phyloP scores from a whole-genome alignment of 192 early-diverging fungal genomes.

The Phlyctochytrium bullatum region DNA sequence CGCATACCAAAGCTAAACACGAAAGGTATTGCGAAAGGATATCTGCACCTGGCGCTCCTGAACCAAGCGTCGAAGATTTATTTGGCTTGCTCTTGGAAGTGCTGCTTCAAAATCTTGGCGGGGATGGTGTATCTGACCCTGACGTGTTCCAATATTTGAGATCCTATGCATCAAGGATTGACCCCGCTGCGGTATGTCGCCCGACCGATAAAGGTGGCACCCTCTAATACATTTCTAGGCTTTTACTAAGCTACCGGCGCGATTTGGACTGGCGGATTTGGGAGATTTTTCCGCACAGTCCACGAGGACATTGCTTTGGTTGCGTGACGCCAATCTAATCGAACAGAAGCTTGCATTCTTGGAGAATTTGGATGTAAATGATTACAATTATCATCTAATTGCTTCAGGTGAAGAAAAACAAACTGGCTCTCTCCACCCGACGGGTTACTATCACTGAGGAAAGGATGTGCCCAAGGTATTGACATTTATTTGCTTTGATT shows the following conservation, averaged over 20 bases:
- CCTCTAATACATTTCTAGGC: too few species aligned
- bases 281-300: neutral
- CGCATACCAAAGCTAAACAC: neutral
- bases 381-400: too few species aligned
- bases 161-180: too few species aligned
- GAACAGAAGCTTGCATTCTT: too few species aligned
- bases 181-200: too few species aligned
- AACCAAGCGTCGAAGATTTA: neutral
- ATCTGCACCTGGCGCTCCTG: neutral
- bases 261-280: neutral
- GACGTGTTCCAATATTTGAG: neutral
- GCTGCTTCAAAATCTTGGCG: neutral
- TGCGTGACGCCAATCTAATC: too few species aligned
- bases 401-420: constrained; percentile 64
- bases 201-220: too few species aligned
- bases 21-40: neutral
- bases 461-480: constrained; percentile 69
- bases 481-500: too few species aligned
- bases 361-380: too few species aligned
- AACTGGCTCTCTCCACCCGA: constrained; percentile 55
- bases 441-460: constrained; percentile 72
- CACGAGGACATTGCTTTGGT: too few species aligned
- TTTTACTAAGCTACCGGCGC: neutral
- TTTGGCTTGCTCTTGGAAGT: constrained; percentile 5
- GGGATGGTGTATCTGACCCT: neutral